Percentiles rank a stretch among this genome's conserved stretches.
phyloP scores from a whole-genome alignment of 352 stramenopile genomes.

The Pythium aquatile region DNA sequence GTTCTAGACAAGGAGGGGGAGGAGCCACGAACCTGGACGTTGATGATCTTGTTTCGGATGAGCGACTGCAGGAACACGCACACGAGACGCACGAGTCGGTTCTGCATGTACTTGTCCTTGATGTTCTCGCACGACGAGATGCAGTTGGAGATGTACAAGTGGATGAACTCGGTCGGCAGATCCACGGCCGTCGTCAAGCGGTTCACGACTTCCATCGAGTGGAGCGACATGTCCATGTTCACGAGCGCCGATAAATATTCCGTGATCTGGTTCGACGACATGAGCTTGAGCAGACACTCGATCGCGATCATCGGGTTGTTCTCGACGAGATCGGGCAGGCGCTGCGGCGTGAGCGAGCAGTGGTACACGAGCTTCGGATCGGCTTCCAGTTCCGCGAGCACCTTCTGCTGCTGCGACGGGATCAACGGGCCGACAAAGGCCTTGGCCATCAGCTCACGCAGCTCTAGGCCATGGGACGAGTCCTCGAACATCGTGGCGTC shows the following conservation, averaged over 20 bases:
- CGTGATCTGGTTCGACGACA: slow-evolving; percentile 91
- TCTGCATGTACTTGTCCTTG: slow-evolving; percentile 98
- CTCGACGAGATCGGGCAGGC: slow-evolving; percentile 95
- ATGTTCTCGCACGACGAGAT: slow-evolving; percentile 99
- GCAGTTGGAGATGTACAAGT: slow-evolving; percentile 99
- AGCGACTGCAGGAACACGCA: slow-evolving; percentile 98
- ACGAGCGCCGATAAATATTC: slow-evolving; percentile 97
- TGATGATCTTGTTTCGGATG: slow-evolving; percentile 98
- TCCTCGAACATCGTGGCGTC: slow-evolving; percentile 88
- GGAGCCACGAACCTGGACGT: slow-evolving; percentile 87
- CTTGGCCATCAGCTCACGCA: slow-evolving; percentile 89
- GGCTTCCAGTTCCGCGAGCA: slow-evolving; percentile 86
- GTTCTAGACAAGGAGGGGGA: background rate
- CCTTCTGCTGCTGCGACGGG: slow-evolving; percentile 87
- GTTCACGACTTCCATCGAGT: slow-evolving; percentile 98
- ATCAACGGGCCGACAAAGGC: slow-evolving; percentile 89
- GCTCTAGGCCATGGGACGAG: slow-evolving; percentile 77
- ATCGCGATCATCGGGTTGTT: slow-evolving; percentile 98
- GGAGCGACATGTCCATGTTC: slow-evolving; percentile 99
- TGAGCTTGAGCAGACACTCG: slow-evolving; percentile 93
- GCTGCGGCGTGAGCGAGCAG: slow-evolving; percentile 91
- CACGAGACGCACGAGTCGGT: slow-evolving; percentile 96
- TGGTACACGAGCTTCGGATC: slow-evolving; percentile 91
- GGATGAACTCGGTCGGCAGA: slow-evolving; percentile 97
- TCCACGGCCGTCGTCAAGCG: slow-evolving; percentile 90